Evolutionary conservation across 495 filamentous ascomycete genomes (phyloP).

Genomic region (Podospora anserina): DNA sequence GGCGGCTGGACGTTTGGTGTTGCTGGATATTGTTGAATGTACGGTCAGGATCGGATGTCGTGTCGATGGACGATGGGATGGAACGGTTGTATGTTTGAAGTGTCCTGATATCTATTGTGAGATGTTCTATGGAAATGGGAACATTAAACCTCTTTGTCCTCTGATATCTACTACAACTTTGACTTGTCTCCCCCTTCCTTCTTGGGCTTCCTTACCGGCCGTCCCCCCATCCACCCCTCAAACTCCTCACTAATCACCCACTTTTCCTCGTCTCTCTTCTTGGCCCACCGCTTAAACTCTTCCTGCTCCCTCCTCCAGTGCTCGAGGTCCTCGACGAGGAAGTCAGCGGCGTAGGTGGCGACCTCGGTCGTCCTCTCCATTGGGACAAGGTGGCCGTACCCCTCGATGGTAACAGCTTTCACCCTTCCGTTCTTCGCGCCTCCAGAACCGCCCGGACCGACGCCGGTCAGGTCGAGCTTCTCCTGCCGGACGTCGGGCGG

Average conservation of each 20-base stretch:
- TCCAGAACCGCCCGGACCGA: slow-evolving; percentile 65
- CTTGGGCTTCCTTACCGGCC: slow-evolving; percentile 11
- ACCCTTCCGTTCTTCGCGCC: slow-evolving; percentile 66
- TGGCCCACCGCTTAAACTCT: slow-evolving; percentile 52
- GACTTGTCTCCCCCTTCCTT: background rate
- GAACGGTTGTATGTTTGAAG: background rate
- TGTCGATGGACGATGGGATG: background rate
- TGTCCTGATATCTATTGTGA: background rate
- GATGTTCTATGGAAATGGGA: background rate
- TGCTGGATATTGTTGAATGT: background rate
- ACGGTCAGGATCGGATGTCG: background rate
- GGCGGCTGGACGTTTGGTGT: background rate
- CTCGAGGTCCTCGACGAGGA: slow-evolving; percentile 60
- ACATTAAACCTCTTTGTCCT: background rate
- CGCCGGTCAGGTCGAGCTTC: slow-evolving; percentile 64
- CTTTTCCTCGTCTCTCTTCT: slow-evolving; percentile 50
- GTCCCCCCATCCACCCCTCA: slow-evolving; percentile 25
- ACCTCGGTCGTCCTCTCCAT: slow-evolving; percentile 70
- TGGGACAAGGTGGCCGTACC: slow-evolving; percentile 76
- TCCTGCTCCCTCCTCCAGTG: slow-evolving; percentile 63
- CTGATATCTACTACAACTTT: background rate
- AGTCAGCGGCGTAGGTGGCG: slow-evolving; percentile 59
- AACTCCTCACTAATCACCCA: slow-evolving; percentile 46
- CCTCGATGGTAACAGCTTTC: slow-evolving; percentile 60
- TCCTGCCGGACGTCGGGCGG: slow-evolving; percentile 45